Base-by-base conservation (phyloP, 441 rosid species). In the Pelargonium citronellum region DNA sequence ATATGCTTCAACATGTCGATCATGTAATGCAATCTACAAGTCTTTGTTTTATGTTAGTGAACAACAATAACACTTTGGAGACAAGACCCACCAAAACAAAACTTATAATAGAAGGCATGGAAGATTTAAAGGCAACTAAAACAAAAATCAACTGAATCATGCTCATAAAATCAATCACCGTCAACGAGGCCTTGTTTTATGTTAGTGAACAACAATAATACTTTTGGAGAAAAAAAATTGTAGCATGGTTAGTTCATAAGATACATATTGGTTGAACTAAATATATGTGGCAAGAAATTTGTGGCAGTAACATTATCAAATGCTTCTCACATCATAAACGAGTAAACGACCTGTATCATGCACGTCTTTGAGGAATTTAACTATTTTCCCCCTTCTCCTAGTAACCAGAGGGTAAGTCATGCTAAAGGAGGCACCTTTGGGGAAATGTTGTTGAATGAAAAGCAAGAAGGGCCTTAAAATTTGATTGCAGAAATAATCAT, bases 21-120 rank as follows among this genome's bases (percentile, higher is more conserved):
- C 6, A 20, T 19, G 43, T 37, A 63, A 63, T 57, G 63, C 24
- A 57, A 15, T 7, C 34, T 64, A 43, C 37, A 27, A 37, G 37
- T 6, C 70, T n/a, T 44, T 44, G 49, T 44, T 44, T 44, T 44
- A 44, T 7, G 5, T 44, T n/a, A n/a, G 49, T 7, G 1, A 44
- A 2, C 5, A 5, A 44, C 9, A 7, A 7, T 44, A 44, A 44
- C 49, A 44, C 49, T 44, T 44, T 8, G 27, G 12, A 63, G 1
- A 63, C n/a, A n/a, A n/a, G 58, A 17, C 15, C 20, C 60, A 70
- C 51, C 46, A 63, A 63, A 43, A 20, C 64, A 41, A 64, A 49
- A 47, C 46, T 34, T 4, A 34, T 4, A 4, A 4, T 4, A 1
- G 5, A 34, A 34, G 6, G 39, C 39, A 34, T 34, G 39, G 7